Evolutionary conservation across 805 yeast species (phyloP).

Genomic region (Hanseniaspora meyeri): DNA sequence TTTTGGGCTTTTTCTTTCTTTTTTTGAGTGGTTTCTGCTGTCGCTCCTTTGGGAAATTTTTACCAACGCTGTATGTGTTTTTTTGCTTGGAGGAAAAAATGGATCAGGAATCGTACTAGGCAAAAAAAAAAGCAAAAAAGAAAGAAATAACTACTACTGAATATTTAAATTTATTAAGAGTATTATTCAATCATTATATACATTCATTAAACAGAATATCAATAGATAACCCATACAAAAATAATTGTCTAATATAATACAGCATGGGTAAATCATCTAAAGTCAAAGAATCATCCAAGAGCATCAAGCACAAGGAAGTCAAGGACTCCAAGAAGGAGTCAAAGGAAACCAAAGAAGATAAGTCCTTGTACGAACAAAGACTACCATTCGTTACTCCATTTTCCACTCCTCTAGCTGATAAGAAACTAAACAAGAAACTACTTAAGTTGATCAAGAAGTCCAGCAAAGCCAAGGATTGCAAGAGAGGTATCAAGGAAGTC

Average conservation of each 20-base stretch:
- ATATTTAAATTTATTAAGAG: too few relatives aligned
- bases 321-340: conserved; percentile 25
- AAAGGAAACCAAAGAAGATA: conserved; percentile 31
- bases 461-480: conserved; percentile 94
- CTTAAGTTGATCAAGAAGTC: conserved; percentile 95
- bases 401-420: conserved; percentile 90
- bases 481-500: conserved; percentile 97
- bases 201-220: too few relatives aligned
- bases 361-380: conserved; percentile 73
- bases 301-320: conserved; percentile 30
- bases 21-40: neutral
- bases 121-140: too few relatives aligned
- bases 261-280: conserved; percentile 11
- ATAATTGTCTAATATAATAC: too few relatives aligned
- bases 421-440: conserved; percentile 88
- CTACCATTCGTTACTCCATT: conserved; percentile 82
- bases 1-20: neutral
- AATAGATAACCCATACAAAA: too few relatives aligned
- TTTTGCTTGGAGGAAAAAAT: too few relatives aligned
- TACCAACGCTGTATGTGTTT: neutral
- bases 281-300: conserved; percentile 9
- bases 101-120: too few relatives aligned
- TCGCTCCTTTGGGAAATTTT: neutral
- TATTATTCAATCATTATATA: too few relatives aligned
- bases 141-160: neutral